Base-by-base conservation (phyloP, 1,139 yeast genomes). In the Saccharomyces hybrid region DNA sequence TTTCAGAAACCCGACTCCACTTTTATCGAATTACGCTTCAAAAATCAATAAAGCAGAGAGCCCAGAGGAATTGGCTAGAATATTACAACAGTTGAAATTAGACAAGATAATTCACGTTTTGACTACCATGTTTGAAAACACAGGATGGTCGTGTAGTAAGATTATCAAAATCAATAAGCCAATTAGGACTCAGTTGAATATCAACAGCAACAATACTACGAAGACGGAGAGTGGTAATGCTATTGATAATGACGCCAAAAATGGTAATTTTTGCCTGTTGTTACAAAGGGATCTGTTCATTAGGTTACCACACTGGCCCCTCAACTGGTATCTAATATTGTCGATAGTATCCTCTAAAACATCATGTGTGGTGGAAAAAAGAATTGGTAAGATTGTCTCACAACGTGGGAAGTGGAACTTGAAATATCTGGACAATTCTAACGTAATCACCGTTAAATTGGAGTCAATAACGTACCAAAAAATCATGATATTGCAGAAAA, bases 81-180 rank as follows among this genome's bases (percentile, higher is more conserved):
- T 58, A 57, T 76, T 56, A 69, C 79, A 58, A 64, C 75, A 59
- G 63, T 77, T 84, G 51, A 79, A 82, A 60, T 68, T 84, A 52
- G 83, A 81, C 51, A 79, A 81, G 27, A 79, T 80, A 55, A 74
- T 78, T 23, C 75, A 75, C 34, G 81, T 82, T 48, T 68, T 85
- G 31, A 73, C 78, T 46, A 78, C 78, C 50, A 78, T 81, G 71
- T 73, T 84, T 60, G 74, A 76, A 47, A 83, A 86, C 4, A 80
- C 86, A 0, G 87, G 83, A 48, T 86, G 91, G 91, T 77, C 83
- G 16, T 73, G 76, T 47, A 81, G 82, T 59, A 82, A 79, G 49
- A 78, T 82, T 20, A 77, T 84, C 32, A 76, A 72, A 55, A 63
- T 85, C 46, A 72, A 73, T 16, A 59, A 61, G 3, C 64, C 61